Conservation (phyloP, 2,329 filamentous ascomycete genomes). For the Fusarium tupiense region DNA sequence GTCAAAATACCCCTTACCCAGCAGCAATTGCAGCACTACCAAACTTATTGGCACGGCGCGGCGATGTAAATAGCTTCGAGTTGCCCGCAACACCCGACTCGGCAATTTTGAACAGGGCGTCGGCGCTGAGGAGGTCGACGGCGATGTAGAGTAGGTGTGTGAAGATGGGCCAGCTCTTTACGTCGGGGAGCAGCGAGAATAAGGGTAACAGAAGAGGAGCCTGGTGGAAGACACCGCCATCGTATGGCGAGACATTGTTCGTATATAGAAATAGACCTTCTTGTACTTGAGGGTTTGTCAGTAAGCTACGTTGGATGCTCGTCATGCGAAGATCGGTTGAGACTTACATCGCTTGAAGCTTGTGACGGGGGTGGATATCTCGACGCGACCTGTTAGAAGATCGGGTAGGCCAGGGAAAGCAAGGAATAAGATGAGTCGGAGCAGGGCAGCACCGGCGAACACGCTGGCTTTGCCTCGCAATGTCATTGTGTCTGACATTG, state of each 20-base stretch:
- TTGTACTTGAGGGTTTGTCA: conserved; percentile 60
- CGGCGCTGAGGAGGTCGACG: conserved; percentile 83
- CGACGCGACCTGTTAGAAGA: conserved; percentile 88
- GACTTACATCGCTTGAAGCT: conserved; percentile 94
- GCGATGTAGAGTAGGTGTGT: conserved; percentile 83
- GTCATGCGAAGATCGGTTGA: background rate
- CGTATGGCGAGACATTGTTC: conserved; percentile 95
- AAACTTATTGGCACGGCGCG: conserved; percentile 79
- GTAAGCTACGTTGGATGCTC: background rate
- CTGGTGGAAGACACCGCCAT: conserved; percentile 86
- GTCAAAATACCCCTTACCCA: conserved; percentile 63
- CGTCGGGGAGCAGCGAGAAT: conserved; percentile 86
- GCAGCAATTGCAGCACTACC: conserved; percentile 80
- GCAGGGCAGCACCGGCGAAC: conserved; percentile 77
- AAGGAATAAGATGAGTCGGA: conserved; percentile 82
- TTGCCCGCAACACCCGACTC: conserved; percentile 80
- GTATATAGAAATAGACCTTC: conserved; percentile 96
- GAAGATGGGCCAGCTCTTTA: conserved; percentile 72
- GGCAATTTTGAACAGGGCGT: conserved; percentile 81
- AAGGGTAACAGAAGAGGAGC: conserved; percentile 90
- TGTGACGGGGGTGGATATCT: conserved; percentile 95
- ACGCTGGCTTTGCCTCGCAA: conserved; percentile 61
- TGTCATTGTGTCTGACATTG: conserved; percentile 52
- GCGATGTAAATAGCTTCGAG: conserved; percentile 81
- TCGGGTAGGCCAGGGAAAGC: conserved; percentile 86